A percentile compares a stretch with the other conserved stretches of the same genome.
Conservation (phyloP, 1,284 basidiomycete genomes). For the Lignosus rhinocerotis region DNA sequence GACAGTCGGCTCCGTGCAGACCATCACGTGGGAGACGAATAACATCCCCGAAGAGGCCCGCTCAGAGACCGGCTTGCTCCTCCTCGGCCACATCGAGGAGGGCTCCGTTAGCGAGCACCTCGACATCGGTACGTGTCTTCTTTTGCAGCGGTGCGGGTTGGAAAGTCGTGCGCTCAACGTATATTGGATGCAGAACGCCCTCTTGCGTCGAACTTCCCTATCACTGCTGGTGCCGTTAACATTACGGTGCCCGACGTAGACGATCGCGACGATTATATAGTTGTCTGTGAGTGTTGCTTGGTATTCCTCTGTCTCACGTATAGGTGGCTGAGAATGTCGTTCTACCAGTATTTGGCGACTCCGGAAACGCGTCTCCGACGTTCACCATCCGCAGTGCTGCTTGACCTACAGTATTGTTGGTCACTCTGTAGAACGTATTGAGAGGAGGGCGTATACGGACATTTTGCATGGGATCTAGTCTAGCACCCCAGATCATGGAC, state of each 20-base stretch:
- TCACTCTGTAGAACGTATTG: background rate
- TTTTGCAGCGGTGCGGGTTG: too few relatives aligned
- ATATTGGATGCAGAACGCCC: constrained; percentile 33
- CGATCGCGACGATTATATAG: constrained; percentile 35
- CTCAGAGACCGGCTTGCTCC: constrained; percentile 34
- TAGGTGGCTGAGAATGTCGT: background rate
- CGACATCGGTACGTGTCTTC: constrained; percentile 39
- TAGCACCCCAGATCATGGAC: background rate
- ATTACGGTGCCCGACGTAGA: constrained; percentile 37
- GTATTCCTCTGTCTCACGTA: background rate
- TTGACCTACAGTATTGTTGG: background rate
- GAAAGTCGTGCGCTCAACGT: background rate
- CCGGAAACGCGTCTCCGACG: constrained; percentile 35
- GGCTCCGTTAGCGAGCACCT: constrained; percentile 40
- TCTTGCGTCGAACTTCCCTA: constrained; percentile 37
- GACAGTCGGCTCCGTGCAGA: constrained; percentile 38
- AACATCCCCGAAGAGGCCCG: constrained; percentile 33
- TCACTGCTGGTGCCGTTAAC: constrained; percentile 33
- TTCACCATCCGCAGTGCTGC: constrained; percentile 32
- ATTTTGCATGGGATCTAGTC: constrained; percentile 11
- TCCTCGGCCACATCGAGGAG: constrained; percentile 38
- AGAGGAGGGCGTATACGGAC: constrained; percentile 9
- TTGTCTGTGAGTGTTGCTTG: constrained; percentile 37
- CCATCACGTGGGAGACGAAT: constrained; percentile 44
- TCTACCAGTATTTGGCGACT: constrained; percentile 38